A percentile compares a stretch with the other conserved stretches of the same genome.
These are phyloP conservation scores for Dipodascus albidus DNA, from an alignment of 805 yeast species.

Conservation along the genomic window DNA sequence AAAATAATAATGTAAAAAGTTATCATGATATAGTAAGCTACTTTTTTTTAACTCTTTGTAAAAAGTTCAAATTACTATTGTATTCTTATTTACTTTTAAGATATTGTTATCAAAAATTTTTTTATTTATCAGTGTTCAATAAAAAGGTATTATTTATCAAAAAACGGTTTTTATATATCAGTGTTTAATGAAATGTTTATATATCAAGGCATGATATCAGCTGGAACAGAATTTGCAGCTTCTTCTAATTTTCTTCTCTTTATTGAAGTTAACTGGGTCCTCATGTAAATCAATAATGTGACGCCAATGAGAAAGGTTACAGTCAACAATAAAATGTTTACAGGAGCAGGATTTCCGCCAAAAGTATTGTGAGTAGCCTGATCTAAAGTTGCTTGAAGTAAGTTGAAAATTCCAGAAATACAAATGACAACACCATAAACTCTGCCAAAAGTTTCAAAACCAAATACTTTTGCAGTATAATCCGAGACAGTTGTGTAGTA, in stretches of 20 bases:
- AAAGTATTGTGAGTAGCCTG: conserved; percentile 55
- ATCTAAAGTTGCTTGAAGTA: conserved; percentile 62
- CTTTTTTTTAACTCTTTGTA: too few relatives aligned
- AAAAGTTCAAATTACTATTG: too few relatives aligned
- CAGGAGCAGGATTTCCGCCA: conserved; percentile 68
- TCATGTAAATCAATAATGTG: conserved; percentile 20
- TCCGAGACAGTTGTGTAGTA: conserved; percentile 90
- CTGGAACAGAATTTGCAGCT: conserved; percentile 54
- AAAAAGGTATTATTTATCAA: too few relatives aligned
- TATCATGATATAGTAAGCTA: too few relatives aligned
- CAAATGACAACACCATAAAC: conserved; percentile 82
- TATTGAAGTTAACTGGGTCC: conserved; percentile 30
- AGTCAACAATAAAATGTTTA: conserved; percentile 45
- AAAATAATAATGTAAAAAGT: too few relatives aligned
- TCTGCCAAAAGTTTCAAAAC: conserved; percentile 84
- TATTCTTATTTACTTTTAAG: too few relatives aligned
- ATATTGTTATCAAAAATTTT: too few relatives aligned
- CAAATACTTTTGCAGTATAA: conserved; percentile 85
- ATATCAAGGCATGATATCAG: conserved; percentile 22
- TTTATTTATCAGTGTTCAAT: too few relatives aligned
- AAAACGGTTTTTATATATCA: too few relatives aligned
- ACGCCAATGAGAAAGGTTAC: conserved; percentile 28
- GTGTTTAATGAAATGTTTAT: not conserved
- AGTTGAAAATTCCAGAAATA: conserved; percentile 69
- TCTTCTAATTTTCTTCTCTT: conserved; percentile 42